phyloP scores from a whole-genome alignment of 129 eudicot genomes.

The Glebionis coronaria region DNA sequence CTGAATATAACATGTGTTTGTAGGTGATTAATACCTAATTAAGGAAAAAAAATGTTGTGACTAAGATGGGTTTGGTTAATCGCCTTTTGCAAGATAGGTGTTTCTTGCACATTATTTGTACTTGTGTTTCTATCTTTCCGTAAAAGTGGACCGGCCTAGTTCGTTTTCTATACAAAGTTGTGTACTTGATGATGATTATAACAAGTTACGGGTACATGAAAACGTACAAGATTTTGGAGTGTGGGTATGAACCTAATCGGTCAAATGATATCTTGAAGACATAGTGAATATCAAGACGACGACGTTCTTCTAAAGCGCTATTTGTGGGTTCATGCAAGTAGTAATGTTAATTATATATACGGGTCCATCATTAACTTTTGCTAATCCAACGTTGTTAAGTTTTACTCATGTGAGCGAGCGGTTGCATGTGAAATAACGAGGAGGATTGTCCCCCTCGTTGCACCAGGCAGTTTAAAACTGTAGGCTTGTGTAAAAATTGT shows the following conservation, averaged over 20 bases:
- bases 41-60: not conserved
- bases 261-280: not conserved
- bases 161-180: constrained; percentile 20
- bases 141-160: constrained; percentile 10
- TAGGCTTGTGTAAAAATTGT: no score
- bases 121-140: not conserved
- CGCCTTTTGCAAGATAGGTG: constrained; percentile 13
- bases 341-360: not conserved
- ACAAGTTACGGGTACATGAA: constrained; percentile 24
- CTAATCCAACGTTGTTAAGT: not conserved
- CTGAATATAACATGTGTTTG: not conserved
- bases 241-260: constrained; percentile 8
- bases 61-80: constrained; percentile 9
- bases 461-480: no score
- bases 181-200: constrained; percentile 22
- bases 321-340: not conserved
- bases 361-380: not conserved
- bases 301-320: not conserved
- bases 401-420: not conserved
- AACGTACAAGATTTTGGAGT: constrained; percentile 6
- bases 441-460: no score
- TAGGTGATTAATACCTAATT: constrained; percentile 21
- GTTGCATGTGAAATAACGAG: no score
- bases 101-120: constrained; percentile 22
- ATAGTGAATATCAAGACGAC: not conserved